Evolutionary conservation across 2,329 filamentous ascomycete genomes (phyloP).

Genomic region (Ramularia collo-cygni): DNA sequence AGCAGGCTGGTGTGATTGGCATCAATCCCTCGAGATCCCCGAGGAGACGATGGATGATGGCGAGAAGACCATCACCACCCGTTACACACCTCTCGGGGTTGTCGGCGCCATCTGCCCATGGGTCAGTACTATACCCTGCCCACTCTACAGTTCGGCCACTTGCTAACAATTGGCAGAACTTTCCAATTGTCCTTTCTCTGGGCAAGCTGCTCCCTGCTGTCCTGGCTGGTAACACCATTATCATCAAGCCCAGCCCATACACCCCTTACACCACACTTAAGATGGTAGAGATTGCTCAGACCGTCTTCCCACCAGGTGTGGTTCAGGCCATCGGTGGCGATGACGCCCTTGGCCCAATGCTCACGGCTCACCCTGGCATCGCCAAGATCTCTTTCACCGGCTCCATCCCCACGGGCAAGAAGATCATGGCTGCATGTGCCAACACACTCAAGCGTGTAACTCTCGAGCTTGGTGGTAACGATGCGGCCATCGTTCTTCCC

Average conservation of each 20-base stretch:
- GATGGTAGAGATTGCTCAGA: constrained; percentile 51
- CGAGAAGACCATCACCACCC: constrained; percentile 41
- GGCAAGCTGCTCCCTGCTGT: constrained; percentile 53
- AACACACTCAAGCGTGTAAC: constrained; percentile 55
- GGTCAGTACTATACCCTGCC: constrained; percentile 1
- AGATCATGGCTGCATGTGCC: constrained; percentile 51
- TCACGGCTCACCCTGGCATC: constrained; percentile 54
- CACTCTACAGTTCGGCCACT: neutral
- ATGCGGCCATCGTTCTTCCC: constrained; percentile 52
- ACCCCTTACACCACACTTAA: constrained; percentile 55
- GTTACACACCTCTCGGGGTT: constrained; percentile 43
- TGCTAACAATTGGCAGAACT: constrained; percentile 30
- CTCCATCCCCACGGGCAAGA: constrained; percentile 54
- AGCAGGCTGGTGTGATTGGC: constrained; percentile 33
- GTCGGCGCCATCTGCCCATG: constrained; percentile 42
- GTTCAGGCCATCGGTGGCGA: constrained; percentile 55
- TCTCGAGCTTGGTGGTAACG: constrained; percentile 57
- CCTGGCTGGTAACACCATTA: constrained; percentile 41
- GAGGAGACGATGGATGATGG: constrained; percentile 40
- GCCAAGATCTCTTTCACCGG: constrained; percentile 60
- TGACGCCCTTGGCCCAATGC: constrained; percentile 52
- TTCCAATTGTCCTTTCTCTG: constrained; percentile 46
- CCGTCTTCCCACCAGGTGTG: constrained; percentile 57
- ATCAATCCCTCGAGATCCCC: constrained; percentile 31
- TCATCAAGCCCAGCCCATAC: constrained; percentile 41